phyloP scores from a whole-genome alignment of 805 yeast species.

The Blastobotrys attinorum region DNA sequence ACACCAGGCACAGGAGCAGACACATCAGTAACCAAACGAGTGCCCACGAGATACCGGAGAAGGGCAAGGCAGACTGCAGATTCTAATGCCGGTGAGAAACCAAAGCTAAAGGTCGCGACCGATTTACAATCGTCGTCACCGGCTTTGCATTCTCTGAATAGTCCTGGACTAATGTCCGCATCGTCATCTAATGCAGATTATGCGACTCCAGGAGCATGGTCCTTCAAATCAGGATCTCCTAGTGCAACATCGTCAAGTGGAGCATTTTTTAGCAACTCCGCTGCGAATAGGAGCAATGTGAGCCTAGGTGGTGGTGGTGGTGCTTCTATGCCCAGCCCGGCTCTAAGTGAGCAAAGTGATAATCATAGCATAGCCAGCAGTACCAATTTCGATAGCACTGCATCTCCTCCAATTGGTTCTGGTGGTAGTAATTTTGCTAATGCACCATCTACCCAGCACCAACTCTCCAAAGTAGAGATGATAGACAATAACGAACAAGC shows the following conservation, averaged over 20 bases:
- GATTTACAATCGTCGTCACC: background rate
- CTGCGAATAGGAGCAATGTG: background rate
- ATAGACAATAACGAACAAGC: no score
- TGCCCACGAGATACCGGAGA: background rate
- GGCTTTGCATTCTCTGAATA: background rate
- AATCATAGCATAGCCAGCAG: no score
- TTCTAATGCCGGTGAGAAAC: background rate
- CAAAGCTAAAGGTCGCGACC: slow-evolving; percentile 1
- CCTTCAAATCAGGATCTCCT: background rate
- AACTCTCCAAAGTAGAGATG: no score
- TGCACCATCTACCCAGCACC: no score
- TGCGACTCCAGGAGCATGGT: background rate
- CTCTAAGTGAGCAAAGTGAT: no score
- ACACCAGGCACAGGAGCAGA: no score
- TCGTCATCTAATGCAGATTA: background rate
- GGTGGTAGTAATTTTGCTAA: no score
- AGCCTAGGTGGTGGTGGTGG: background rate
- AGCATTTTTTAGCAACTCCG: background rate
- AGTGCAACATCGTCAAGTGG: background rate
- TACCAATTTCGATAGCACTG: no score
- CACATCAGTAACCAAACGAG: background rate
- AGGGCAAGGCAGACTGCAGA: background rate
- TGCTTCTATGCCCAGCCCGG: no score
- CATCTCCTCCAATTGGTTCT: no score
- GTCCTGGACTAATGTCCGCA: background rate